Conservation (phyloP, 495 filamentous ascomycete species). For the Jackrogersella minutella region DNA sequence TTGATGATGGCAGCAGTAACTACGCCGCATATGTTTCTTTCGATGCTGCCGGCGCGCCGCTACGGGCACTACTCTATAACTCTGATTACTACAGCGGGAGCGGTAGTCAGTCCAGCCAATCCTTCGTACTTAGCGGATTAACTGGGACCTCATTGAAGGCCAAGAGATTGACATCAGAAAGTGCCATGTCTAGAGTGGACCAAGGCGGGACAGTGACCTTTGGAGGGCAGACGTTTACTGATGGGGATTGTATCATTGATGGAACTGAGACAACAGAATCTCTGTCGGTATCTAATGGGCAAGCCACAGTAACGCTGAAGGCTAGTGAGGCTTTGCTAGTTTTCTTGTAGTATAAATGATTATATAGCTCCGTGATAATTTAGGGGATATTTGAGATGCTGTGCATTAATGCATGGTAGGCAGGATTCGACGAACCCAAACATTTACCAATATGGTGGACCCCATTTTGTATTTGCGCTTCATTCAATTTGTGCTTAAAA, state of each 20-base stretch:
- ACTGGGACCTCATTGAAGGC: conserved; percentile 49
- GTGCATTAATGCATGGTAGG: too few relatives aligned
- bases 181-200: conserved; percentile 59
- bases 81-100: conserved; percentile 63
- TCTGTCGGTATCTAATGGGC: conserved; percentile 49
- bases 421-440: too few relatives aligned
- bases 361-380: too few relatives aligned
- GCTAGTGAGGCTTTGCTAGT: conserved; percentile 65
- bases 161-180: conserved; percentile 63
- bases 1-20: conserved; percentile 58
- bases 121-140: conserved; percentile 58
- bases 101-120: conserved; percentile 55
- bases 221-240: conserved; percentile 62
- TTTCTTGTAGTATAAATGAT: conserved; percentile 57
- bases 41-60: conserved; percentile 48
- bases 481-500: conserved; percentile 7
- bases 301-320: conserved; percentile 56
- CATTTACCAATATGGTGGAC: too few relatives aligned
- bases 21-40: conserved; percentile 65
- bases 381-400: too few relatives aligned
- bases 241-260: conserved; percentile 59
- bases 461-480: too few relatives aligned
- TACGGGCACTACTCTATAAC: conserved; percentile 62
- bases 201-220: conserved; percentile 56
- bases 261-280: conserved; percentile 57